Conservation (phyloP, 164 flowering plant genomes). For the Annona cherimola region DNA sequence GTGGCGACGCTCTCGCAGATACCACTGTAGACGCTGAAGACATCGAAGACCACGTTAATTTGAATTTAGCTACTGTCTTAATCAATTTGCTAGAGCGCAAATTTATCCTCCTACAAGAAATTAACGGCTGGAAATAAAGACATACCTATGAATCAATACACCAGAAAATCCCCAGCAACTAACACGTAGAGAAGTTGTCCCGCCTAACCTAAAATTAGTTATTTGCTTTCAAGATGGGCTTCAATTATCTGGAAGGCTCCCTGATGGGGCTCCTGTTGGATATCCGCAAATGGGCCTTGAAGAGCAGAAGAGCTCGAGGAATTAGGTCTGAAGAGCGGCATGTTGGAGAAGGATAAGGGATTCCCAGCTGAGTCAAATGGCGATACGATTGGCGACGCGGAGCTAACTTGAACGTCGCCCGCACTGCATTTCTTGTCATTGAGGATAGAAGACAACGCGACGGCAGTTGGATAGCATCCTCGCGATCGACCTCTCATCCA, state of each 20-base stretch:
- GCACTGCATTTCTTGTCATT: conserved; percentile 22
- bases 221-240: too few relatives aligned
- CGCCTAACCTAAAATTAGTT: not conserved
- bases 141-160: not conserved
- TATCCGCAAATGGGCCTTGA: conserved; percentile 24
- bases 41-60: conserved; percentile 58
- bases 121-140: not conserved
- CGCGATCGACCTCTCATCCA: not conserved
- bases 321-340: conserved; percentile 42
- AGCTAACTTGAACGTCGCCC: conserved; percentile 14
- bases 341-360: conserved; percentile 18
- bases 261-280: conserved; percentile 20
- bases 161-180: not conserved
- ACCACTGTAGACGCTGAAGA: conserved; percentile 33
- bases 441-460: conserved; percentile 20
- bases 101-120: not conserved
- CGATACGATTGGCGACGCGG: conserved; percentile 18
- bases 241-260: conserved; percentile 20
- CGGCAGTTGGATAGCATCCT: conserved; percentile 1
- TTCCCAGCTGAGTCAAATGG: not conserved
- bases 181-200: not conserved
- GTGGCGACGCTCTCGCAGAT: conserved; percentile 55
- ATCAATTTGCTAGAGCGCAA: not conserved
- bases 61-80: not conserved
- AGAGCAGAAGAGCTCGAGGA: conserved; percentile 25